phyloP scores from a whole-genome alignment of 257 asterid genomes.

The Plectranthus barbatus region DNA sequence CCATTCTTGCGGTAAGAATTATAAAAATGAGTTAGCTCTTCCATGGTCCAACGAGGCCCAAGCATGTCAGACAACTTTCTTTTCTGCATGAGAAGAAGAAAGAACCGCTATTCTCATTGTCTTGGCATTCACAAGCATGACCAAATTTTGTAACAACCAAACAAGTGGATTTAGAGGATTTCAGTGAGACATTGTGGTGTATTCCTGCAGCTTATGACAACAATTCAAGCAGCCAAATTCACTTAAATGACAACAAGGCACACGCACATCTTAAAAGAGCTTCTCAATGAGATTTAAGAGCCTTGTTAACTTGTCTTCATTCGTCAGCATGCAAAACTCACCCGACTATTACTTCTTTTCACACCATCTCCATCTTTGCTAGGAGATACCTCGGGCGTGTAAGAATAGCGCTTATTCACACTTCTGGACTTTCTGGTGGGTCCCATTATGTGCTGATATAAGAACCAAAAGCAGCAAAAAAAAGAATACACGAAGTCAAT shows the following conservation, averaged over 20 bases:
- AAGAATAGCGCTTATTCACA: slow-evolving; percentile 55
- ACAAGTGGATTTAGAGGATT: background rate
- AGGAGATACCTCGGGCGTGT: slow-evolving; percentile 59
- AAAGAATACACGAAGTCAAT: background rate
- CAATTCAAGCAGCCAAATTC: background rate
- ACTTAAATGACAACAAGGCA: slow-evolving; percentile 3
- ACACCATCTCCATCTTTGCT: slow-evolving; percentile 54
- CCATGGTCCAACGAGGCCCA: slow-evolving; percentile 78
- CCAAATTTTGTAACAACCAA: slow-evolving; percentile 4
- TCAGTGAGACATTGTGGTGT: background rate
- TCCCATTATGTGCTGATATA: slow-evolving; percentile 45
- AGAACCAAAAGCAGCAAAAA: slow-evolving; percentile 1
- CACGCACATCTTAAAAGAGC: background rate
- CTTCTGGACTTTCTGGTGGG: slow-evolving; percentile 76
- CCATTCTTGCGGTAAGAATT: slow-evolving; percentile 75
- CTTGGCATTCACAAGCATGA: slow-evolving; percentile 11
- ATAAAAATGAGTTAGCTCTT: slow-evolving; percentile 70
- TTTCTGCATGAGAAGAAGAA: slow-evolving; percentile 43
- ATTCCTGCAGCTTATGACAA: background rate
- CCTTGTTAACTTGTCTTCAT: background rate
- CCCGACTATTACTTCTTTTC: slow-evolving; percentile 65
- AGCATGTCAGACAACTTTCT: slow-evolving; percentile 72
- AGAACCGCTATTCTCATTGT: slow-evolving; percentile 7
- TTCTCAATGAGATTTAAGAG: background rate
- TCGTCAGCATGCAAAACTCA: slow-evolving; percentile 30